Conservation (phyloP, 371 early-diverging fungal genomes). For the Mucor velutinosus region DNA sequence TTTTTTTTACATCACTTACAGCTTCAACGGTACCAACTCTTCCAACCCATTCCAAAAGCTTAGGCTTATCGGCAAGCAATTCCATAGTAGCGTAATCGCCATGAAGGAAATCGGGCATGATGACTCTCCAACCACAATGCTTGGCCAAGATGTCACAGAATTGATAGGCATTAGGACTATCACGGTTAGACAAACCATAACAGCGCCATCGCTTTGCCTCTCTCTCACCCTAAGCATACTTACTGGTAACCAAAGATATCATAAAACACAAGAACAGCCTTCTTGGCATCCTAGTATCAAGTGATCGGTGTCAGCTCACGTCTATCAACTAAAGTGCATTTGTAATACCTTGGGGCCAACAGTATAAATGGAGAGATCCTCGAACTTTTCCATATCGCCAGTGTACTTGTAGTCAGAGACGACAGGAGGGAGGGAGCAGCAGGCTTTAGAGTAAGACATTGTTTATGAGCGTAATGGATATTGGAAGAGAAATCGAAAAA, state of each 20-base stretch:
- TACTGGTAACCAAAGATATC: constrained; percentile 56
- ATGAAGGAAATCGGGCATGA: constrained; percentile 69
- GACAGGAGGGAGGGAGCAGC: constrained; percentile 70
- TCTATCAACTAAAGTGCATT: background rate
- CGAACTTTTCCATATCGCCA: constrained; percentile 51
- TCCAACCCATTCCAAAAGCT: constrained; percentile 39
- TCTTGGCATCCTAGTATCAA: constrained; percentile 36
- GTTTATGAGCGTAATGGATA: constrained; percentile 10
- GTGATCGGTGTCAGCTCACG: background rate
- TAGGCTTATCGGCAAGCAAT: constrained; percentile 17
- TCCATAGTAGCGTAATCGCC: constrained; percentile 44
- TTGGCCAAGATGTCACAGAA: constrained; percentile 67
- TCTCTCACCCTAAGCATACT: background rate
- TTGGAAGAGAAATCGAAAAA: background rate
- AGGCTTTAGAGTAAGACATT: constrained; percentile 57
- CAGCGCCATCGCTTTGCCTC: too few species aligned
- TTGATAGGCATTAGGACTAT: constrained; percentile 57
- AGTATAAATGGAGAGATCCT: constrained; percentile 42
- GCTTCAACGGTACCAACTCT: constrained; percentile 41
- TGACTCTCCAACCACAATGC: constrained; percentile 59
- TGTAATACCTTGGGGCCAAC: constrained; percentile 38
- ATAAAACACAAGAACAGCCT: constrained; percentile 48
- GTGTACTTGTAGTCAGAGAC: constrained; percentile 53
- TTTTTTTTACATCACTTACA: constrained; percentile 4
- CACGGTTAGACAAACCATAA: background rate